A percentile compares a stretch with the other conserved stretches of the same genome.
phyloP scores from a whole-genome alignment of 2,329 filamentous ascomycete genomes.

The Beauveria australis region DNA sequence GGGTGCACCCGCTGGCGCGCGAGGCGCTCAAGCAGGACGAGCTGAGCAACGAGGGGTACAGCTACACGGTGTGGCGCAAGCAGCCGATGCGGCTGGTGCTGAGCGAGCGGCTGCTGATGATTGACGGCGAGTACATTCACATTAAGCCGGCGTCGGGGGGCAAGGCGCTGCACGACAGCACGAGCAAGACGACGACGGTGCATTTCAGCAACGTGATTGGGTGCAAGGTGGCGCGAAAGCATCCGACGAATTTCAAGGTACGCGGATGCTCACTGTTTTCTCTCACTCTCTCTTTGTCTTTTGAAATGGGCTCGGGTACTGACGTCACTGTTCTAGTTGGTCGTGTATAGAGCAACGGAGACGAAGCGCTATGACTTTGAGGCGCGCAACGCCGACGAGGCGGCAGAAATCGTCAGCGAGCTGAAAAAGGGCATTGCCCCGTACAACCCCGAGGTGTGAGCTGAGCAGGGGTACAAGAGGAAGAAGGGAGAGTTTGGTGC shows the following conservation, averaged over 20 bases:
- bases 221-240: constrained; percentile 71
- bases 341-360: constrained; percentile 69
- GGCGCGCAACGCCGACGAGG: constrained; percentile 62
- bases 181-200: constrained; percentile 68
- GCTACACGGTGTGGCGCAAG: constrained; percentile 73
- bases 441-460: constrained; percentile 42
- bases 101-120: constrained; percentile 67
- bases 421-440: constrained; percentile 68
- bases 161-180: constrained; percentile 55
- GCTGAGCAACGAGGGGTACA: constrained; percentile 52
- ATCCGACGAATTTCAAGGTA: constrained; percentile 74
- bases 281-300: background rate
- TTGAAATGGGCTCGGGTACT: background rate
- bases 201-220: constrained; percentile 77
- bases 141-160: constrained; percentile 66
- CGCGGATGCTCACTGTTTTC: constrained; percentile 14
- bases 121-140: constrained; percentile 81
- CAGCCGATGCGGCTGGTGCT: constrained; percentile 75
- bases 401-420: constrained; percentile 69
- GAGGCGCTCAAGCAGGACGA: constrained; percentile 54
- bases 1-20: constrained; percentile 59
- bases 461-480: background rate
- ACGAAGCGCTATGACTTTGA: constrained; percentile 82
- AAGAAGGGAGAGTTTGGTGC: background rate
- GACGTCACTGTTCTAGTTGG: constrained; percentile 34